Conservation (phyloP, 2,329 filamentous ascomycete species). For the Penicillium sp. region DNA sequence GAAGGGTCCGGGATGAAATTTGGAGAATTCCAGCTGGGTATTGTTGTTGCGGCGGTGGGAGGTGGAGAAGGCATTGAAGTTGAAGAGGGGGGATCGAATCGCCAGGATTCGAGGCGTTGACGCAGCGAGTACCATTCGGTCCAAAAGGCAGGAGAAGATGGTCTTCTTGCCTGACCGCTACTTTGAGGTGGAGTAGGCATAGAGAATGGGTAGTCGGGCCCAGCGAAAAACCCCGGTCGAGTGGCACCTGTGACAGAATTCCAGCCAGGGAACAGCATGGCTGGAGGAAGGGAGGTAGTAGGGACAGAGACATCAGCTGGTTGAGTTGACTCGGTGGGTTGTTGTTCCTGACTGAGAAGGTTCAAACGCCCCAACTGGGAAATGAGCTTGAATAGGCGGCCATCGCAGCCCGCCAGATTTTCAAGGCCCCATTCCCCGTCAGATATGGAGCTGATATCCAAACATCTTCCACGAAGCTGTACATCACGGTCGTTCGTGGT, state of each 20-base stretch:
- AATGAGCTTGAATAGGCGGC: constrained; percentile 81
- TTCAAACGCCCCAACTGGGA: constrained; percentile 81
- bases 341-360: constrained; percentile 69
- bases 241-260: constrained; percentile 17
- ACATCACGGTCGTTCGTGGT: constrained; percentile 90
- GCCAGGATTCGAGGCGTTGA: constrained; percentile 74
- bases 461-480: constrained; percentile 65
- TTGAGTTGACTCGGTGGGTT: constrained; percentile 29
- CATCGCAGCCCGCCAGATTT: constrained; percentile 84
- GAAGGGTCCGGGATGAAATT: constrained; percentile 31
- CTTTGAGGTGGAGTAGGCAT: constrained; percentile 29
- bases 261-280: constrained; percentile 31
- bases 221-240: constrained; percentile 40
- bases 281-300: constrained; percentile 35
- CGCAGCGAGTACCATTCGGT: constrained; percentile 81
- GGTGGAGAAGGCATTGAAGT: constrained; percentile 20
- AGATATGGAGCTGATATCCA: constrained; percentile 64
- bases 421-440: constrained; percentile 72
- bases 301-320: constrained; percentile 24
- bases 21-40: constrained; percentile 13
- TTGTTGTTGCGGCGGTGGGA: constrained; percentile 17
- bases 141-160: constrained; percentile 62
- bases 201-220: constrained; percentile 28
- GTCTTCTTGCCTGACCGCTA: constrained; percentile 18
- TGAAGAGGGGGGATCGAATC: constrained; percentile 56